phyloP scores from a whole-genome alignment of 495 filamentous ascomycete species.

The Trichoderma orchidacearum region DNA sequence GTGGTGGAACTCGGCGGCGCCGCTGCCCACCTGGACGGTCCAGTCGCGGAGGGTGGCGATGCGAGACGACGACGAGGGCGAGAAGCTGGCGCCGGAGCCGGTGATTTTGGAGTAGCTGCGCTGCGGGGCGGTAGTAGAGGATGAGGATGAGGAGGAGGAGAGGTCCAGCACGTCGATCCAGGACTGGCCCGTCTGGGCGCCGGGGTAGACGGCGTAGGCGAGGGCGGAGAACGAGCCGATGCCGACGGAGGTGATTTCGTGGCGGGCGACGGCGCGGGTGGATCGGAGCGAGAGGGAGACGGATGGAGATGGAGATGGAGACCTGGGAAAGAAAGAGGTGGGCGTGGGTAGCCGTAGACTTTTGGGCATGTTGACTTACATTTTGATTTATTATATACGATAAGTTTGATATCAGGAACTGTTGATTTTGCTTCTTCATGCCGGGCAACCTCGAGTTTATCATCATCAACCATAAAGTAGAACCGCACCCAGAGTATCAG shows the following conservation, averaged over 20 bases:
- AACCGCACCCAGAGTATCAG: no score
- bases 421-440: no score
- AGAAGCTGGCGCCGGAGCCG: not conserved
- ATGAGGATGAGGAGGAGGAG: not conserved
- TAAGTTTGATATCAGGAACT: no score
- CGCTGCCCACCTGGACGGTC: not conserved
- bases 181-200: not conserved
- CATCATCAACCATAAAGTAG: no score
- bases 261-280: not conserved
- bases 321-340: not conserved
- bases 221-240: not conserved
- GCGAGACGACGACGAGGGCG: not conserved
- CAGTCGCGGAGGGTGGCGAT: not conserved
- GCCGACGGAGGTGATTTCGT: not conserved
- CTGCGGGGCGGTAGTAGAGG: not conserved
- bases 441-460: no score
- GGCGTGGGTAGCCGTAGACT: not conserved
- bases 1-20: not conserved
- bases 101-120: not conserved
- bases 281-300: not conserved
- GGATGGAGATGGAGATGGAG: not conserved
- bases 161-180: conserved; percentile 1
- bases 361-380: not conserved
- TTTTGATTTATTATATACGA: not conserved
- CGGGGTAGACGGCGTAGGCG: not conserved